Conservation (phyloP, 306 rosid genomes). For the Trichosanthes truncata region DNA sequence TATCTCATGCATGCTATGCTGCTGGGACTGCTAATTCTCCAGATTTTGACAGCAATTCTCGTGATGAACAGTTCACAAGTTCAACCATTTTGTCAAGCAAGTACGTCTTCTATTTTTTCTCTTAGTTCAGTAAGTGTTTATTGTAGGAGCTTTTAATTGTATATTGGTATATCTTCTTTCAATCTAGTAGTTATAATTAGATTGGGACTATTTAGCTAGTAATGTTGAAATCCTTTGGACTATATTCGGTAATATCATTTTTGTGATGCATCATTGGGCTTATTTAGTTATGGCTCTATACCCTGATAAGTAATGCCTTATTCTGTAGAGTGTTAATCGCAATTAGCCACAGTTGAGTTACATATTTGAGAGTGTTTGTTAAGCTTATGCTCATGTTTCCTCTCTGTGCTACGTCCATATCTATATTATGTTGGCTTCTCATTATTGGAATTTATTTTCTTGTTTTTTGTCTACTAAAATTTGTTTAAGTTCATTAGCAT, state of each 20-base stretch:
- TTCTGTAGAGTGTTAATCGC: neutral
- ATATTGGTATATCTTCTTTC: neutral
- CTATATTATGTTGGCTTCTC: neutral
- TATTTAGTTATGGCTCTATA: neutral
- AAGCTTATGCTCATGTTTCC: neutral
- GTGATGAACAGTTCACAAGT: constrained; percentile 34
- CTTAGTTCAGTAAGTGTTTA: neutral
- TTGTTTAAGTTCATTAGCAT: neutral
- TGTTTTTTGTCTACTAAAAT: neutral
- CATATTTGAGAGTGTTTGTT: neutral
- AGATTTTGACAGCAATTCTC: constrained; percentile 39
- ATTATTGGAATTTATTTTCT: neutral
- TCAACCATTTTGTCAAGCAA: constrained; percentile 29
- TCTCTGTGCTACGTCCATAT: neutral
- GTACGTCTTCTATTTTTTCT: constrained; percentile 34
- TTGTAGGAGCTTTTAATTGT: neutral
- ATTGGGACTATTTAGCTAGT: neutral
- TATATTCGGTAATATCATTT: neutral
- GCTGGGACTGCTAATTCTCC: constrained; percentile 53
- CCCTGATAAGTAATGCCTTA: neutral
- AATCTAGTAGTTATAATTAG: neutral
- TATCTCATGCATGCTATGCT: constrained; percentile 30
- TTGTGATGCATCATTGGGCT: neutral
- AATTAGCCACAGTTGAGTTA: neutral
- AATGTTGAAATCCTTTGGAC: neutral